A percentile compares a stretch with the other conserved stretches of the same genome.
Evolutionary conservation across 2,329 filamentous ascomycete genomes (phyloP).

Genomic region (Nannizziopsis barbatae): DNA sequence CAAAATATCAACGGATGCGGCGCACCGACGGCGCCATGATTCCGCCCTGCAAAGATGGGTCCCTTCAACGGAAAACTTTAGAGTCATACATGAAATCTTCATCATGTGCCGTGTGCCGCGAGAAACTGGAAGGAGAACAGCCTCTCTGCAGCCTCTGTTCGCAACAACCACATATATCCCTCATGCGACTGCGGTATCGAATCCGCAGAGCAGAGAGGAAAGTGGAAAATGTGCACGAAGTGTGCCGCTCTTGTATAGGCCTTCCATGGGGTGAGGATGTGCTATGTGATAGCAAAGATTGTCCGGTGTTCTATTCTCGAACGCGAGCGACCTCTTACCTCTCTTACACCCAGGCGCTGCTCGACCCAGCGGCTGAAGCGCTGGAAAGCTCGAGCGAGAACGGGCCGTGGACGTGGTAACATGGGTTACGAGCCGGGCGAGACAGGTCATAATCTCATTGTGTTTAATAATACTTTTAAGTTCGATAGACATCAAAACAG

Average conservation of each 20-base stretch:
- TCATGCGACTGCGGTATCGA: conserved; percentile 53
- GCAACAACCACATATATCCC: conserved; percentile 41
- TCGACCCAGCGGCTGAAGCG: conserved; percentile 29
- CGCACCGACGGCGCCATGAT: conserved; percentile 40
- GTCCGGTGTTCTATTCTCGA: conserved; percentile 69
- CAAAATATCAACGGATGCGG: conserved; percentile 68
- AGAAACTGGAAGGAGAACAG: conserved; percentile 39
- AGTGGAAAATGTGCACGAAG: conserved; percentile 50
- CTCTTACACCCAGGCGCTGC: conserved; percentile 27
- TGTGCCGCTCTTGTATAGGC: conserved; percentile 73
- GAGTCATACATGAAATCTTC: conserved; percentile 83
- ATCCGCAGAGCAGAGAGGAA: conserved; percentile 54
- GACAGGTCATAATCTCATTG: too few species aligned
- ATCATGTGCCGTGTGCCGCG: conserved; percentile 64
- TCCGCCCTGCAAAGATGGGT: conserved; percentile 5
- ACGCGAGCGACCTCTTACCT: conserved; percentile 29
- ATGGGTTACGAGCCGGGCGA: too few species aligned
- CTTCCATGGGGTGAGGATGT: conserved; percentile 64
- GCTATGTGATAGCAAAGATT: conserved; percentile 82
- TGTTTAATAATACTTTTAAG: too few species aligned
- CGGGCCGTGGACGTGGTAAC: conserved; percentile 4
- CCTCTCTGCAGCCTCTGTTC: conserved; percentile 34
- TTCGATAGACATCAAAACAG: too few species aligned
- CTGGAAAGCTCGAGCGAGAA: conserved; percentile 28
- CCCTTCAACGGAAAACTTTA: conserved; percentile 54